Percentiles rank a stretch among this genome's conserved stretches.
phyloP scores from a whole-genome alignment of 768 basidiomycete genomes.

The Cystofilobasidium ferigula region DNA sequence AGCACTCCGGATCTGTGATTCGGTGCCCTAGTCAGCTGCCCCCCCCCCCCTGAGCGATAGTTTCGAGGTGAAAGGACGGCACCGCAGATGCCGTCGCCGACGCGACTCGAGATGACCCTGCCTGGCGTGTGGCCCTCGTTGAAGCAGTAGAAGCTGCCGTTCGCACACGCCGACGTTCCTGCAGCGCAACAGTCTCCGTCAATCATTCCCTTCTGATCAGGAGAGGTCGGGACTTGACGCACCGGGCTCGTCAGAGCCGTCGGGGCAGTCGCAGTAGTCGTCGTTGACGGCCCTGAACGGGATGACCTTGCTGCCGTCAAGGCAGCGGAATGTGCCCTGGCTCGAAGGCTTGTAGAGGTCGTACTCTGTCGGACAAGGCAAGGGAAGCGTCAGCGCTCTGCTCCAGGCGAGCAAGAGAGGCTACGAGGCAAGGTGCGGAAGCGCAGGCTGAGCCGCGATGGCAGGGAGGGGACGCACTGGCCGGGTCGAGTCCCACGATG shows the following conservation, averaged over 20 bases:
- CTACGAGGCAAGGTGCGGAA: background rate
- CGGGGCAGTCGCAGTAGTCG: conserved; percentile 85
- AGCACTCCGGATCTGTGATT: conserved; percentile 78
- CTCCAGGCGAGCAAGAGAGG: background rate
- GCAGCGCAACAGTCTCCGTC: background rate
- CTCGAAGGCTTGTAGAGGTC: conserved; percentile 33
- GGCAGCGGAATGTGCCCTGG: conserved; percentile 54
- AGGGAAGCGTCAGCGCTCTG: background rate
- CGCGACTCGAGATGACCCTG: conserved; percentile 64
- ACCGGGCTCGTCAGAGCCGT: conserved; percentile 96
- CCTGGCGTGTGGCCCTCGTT: conserved; percentile 82
- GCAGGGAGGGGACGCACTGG: conserved; percentile 1
- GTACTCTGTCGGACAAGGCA: background rate
- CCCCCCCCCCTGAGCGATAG: no score
- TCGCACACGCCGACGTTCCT: conserved; percentile 78
- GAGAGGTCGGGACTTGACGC: background rate
- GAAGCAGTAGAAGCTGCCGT: conserved; percentile 65
- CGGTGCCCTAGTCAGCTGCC: no score
- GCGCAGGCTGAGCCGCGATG: background rate
- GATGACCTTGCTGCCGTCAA: conserved; percentile 69
- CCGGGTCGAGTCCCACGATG: conserved; percentile 22
- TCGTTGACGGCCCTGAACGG: conserved; percentile 76
- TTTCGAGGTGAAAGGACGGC: conserved; percentile 38
- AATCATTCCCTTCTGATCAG: background rate
- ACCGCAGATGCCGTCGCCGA: conserved; percentile 92